Evolutionary conservation across 129 eudicot species (phyloP).

Genomic region (Silybum marianum): DNA sequence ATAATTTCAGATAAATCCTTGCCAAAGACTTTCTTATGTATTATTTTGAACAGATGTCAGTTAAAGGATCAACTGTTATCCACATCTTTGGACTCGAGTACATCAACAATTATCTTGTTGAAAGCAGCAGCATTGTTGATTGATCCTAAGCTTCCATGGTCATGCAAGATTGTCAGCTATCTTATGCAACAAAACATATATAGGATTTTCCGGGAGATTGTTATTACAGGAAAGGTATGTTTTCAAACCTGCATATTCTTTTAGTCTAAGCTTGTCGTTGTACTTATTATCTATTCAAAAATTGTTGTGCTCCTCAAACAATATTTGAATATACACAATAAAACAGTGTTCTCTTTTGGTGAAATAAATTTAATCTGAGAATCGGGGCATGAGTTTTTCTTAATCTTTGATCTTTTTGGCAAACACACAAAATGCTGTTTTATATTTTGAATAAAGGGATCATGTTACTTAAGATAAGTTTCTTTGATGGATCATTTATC

Average conservation of each 20-base stretch:
- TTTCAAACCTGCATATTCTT: conserved; percentile 6
- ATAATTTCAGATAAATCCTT: neutral
- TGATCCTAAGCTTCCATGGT: conserved; percentile 84
- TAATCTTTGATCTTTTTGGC: neutral
- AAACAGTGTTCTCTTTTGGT: neutral
- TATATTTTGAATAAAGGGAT: neutral
- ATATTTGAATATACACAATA: neutral
- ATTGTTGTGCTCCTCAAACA: neutral
- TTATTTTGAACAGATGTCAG: conserved; percentile 45
- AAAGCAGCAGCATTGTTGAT: conserved; percentile 60
- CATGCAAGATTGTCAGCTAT: conserved; percentile 67
- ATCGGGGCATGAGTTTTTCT: neutral
- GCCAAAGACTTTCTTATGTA: neutral
- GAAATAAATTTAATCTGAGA: neutral
- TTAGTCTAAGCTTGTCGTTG: neutral
- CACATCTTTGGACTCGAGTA: conserved; percentile 42
- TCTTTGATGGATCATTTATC: neutral
- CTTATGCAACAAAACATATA: conserved; percentile 60
- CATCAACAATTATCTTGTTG: conserved; percentile 56
- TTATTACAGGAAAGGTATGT: conserved; percentile 63
- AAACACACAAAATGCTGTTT: neutral
- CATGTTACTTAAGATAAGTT: neutral
- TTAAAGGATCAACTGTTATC: conserved; percentile 57
- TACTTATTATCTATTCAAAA: neutral
- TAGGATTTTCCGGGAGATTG: conserved; percentile 62